Evolutionary conservation across 2,329 filamentous ascomycete genomes (phyloP), one percentile per base, ranked within the genome.

Genomic region (Cordyceps tenuipes): DNA sequence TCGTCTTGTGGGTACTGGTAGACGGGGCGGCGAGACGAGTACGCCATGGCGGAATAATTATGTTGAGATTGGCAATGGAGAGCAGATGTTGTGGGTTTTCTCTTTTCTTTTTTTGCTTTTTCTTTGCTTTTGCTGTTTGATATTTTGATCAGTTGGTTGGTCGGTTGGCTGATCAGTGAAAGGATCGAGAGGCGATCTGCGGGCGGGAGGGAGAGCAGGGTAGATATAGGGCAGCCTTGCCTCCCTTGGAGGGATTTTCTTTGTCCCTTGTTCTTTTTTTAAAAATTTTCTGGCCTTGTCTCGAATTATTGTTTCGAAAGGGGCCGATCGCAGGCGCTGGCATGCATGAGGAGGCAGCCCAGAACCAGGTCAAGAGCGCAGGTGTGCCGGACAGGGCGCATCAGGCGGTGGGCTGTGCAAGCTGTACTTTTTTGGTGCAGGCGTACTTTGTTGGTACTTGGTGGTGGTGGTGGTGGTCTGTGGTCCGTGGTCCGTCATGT

Each of bases 1-100:
- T 64, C 63, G 54, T 68, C 67, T 21, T 61, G 63, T 9, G 57
- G 50, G 43, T 66, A 55, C 34, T 66, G 66, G 43, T 69, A 66
- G 19, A 70, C 68, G 23, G 26, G 41, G 43, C 59, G 59, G 36
- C 65, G 61, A 29, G 64, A 63, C 23, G 67, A 64, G 41, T 69
- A 63, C 34, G 66, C 64, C 69, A 71, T 71, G 47, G 54, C 47
- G 57, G 21, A 23, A n/a, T 43, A 17, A n/a, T 12, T 13, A 29
- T 47, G 19, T 54, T n/a, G 10, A 44, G 61, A 46, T 34, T 29
- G 60, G 19, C 47, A 29, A n/a, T 41, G 50, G 17, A 47, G 43
- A 23, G 23, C 5, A 10, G 19, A 9, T 10, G 29, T 21, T 21
- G 47, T 44, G 46, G 39, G 5, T 34, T 34, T 19, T 23, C 23